Base-by-base conservation (phyloP, 768 basidiomycete species). In the Hydnomerulius pinastri region DNA sequence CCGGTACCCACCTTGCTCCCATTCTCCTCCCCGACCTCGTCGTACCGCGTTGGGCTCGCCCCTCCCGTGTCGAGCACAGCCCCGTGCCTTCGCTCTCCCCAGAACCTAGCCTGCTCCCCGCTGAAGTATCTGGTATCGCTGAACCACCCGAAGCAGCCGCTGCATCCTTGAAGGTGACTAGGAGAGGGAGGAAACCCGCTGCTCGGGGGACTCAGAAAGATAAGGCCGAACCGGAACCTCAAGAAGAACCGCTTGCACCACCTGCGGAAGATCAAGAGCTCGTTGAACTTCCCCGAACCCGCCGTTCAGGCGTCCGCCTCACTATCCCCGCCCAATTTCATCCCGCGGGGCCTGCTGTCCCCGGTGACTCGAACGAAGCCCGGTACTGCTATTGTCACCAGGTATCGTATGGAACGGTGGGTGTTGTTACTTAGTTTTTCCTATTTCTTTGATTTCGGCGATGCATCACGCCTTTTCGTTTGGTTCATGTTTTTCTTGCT, bases 381-480 rank as follows among this genome's bases (percentile, higher is more conserved):
- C 71, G 80, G 28, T 97, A 90, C 67, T 96, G 93, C 67, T 86
- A 84, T 63, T 96, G 93, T 68, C 77, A 87, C 57, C 77, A 85
- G 54, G 80, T 84, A 27, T 90, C 87, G 17, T 92, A 81, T 63
- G 93, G 92, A 59, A 84, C 87, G 68, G 88, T 88, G 60, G 53
- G 83, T 70, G 12, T 49, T 30, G 36, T 51, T 4, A 42, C 18
- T n/a, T 35, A 46, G 42, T 46, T 21, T 6, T 27, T 46, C 17
- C 30, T 11, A 29, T 37, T 18, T 33, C 28, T 17, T 6, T 12
- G 28, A 3, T 17, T 18, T 23, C 44, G n/a, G n/a, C 43, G 18
- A 21, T 36, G 41, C 29, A 7, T 21, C 21, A 13, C 12, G 23
- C 28, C n/a, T 44, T 27, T 23, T 6, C 17, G 24, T 41, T n/a